Conservation (phyloP, 768 basidiomycete genomes). For the Leccinellum luteum region DNA sequence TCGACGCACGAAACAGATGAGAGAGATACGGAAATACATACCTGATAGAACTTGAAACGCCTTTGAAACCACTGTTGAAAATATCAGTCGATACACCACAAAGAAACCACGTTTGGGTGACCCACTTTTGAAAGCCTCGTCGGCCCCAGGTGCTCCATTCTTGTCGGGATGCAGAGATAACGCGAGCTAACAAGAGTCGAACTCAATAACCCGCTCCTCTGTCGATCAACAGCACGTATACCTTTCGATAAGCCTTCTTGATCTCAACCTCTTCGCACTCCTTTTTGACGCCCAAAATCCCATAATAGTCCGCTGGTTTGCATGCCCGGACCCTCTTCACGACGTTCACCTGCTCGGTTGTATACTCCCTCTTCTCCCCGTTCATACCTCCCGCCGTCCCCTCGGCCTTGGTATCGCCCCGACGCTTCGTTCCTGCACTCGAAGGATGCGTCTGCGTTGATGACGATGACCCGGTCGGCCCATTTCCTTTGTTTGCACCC, state of each 20-base stretch:
- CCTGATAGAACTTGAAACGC: constrained; percentile 94
- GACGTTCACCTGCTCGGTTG: constrained; percentile 74
- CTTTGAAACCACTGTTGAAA: constrained; percentile 84
- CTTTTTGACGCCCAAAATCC: constrained; percentile 76
- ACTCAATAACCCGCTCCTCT: constrained; percentile 7
- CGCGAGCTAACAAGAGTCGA: constrained; percentile 56
- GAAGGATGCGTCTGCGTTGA: constrained; percentile 71
- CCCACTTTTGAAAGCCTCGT: constrained; percentile 96
- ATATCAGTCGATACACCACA: constrained; percentile 4
- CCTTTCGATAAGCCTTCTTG: constrained; percentile 97
- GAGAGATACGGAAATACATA: constrained; percentile 20
- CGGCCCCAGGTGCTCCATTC: constrained; percentile 96
- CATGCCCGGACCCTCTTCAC: constrained; percentile 86
- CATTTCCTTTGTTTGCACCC: constrained; percentile 30
- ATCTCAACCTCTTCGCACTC: constrained; percentile 82
- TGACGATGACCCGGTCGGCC: constrained; percentile 43
- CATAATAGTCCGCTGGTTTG: constrained; percentile 90
- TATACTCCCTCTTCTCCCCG: constrained; percentile 81
- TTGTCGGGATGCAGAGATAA: constrained; percentile 89
- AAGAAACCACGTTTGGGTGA: constrained; percentile 13
- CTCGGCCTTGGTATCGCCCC: constrained; percentile 41
- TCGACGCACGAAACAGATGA: constrained; percentile 3
- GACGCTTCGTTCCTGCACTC: constrained; percentile 66
- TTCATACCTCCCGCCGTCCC: constrained; percentile 63
- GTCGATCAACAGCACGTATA: constrained; percentile 35